These are phyloP conservation scores for Hanseniaspora thailandica DNA, from an alignment of 805 yeast genomes.

Conservation along the genomic window DNA sequence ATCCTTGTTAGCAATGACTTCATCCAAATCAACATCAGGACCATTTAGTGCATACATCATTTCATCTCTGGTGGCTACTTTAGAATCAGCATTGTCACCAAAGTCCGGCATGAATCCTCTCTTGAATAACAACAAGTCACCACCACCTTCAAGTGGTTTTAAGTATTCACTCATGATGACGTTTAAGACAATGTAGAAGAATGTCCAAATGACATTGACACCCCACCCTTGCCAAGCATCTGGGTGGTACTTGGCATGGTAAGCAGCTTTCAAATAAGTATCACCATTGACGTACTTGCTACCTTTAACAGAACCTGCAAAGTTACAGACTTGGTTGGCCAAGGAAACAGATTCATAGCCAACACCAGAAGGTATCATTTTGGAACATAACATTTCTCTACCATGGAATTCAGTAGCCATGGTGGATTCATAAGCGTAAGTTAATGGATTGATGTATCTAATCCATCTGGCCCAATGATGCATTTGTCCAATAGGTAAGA, in stretches of 20 bases:
- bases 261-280: slow-evolving; percentile 32
- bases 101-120: slow-evolving; percentile 33
- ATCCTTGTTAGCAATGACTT: slow-evolving; percentile 32
- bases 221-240: slow-evolving; percentile 59
- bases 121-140: slow-evolving; percentile 34
- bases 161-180: slow-evolving; percentile 31
- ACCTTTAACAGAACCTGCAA: slow-evolving; percentile 42
- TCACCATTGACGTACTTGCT: slow-evolving; percentile 34
- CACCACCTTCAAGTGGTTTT: slow-evolving; percentile 31
- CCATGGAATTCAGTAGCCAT: slow-evolving; percentile 48
- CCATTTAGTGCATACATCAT: slow-evolving; percentile 31
- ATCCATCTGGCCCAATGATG: slow-evolving; percentile 56
- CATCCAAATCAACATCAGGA: slow-evolving; percentile 25
- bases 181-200: slow-evolving; percentile 28
- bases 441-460: slow-evolving; percentile 38
- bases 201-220: slow-evolving; percentile 39
- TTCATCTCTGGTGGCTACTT: slow-evolving; percentile 31
- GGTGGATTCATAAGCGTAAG: slow-evolving; percentile 42
- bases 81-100: slow-evolving; percentile 30
- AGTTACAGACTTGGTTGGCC: slow-evolving; percentile 39
- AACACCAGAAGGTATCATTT: slow-evolving; percentile 43
- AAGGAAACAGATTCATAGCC: slow-evolving; percentile 37
- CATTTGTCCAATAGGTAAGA: slow-evolving; percentile 36
- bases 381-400: slow-evolving; percentile 40
- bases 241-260: slow-evolving; percentile 30